Conservation (phyloP, 1,284 basidiomycete species). For the Trametes versicolor region DNA sequence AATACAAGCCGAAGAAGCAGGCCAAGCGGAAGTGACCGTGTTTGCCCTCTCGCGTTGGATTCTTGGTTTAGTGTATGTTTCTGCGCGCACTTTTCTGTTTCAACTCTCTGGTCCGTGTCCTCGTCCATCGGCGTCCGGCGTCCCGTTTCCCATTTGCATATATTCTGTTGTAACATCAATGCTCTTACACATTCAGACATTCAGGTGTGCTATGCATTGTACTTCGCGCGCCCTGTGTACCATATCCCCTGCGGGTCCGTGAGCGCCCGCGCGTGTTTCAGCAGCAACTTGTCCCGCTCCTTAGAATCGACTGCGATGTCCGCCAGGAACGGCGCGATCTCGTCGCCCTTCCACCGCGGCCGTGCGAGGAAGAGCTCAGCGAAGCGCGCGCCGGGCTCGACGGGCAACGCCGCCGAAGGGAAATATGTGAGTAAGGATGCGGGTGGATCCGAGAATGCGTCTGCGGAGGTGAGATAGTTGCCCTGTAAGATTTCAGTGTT, state of each 20-base stretch:
- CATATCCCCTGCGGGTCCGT: conserved; percentile 74
- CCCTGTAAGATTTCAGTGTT: conserved; percentile 58
- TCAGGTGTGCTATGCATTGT: conserved; percentile 23
- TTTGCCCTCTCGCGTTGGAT: not conserved
- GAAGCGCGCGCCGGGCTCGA: conserved; percentile 82
- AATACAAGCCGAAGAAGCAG: conserved; percentile 21
- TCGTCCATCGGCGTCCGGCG: not conserved
- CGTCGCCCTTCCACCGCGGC: conserved; percentile 78
- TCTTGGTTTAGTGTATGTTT: not conserved
- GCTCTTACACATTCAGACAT: too few species aligned
- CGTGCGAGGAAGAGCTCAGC: conserved; percentile 85
- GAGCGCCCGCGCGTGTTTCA: conserved; percentile 85
- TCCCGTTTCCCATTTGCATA: not conserved
- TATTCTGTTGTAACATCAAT: not conserved
- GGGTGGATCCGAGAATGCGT: conserved; percentile 42
- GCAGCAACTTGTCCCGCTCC: conserved; percentile 85
- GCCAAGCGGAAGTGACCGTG: conserved; percentile 24
- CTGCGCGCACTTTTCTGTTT: too few species aligned
- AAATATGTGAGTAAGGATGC: conserved; percentile 65
- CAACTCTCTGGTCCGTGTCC: too few species aligned
- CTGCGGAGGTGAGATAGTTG: conserved; percentile 65
- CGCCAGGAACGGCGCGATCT: conserved; percentile 82
- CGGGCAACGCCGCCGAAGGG: conserved; percentile 76
- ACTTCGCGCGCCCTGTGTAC: conserved; percentile 71
- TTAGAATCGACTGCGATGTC: conserved; percentile 87